These are phyloP conservation scores for Sporormia fimetaria DNA, from an alignment of 495 filamentous ascomycete species.

Conservation along the genomic window DNA sequence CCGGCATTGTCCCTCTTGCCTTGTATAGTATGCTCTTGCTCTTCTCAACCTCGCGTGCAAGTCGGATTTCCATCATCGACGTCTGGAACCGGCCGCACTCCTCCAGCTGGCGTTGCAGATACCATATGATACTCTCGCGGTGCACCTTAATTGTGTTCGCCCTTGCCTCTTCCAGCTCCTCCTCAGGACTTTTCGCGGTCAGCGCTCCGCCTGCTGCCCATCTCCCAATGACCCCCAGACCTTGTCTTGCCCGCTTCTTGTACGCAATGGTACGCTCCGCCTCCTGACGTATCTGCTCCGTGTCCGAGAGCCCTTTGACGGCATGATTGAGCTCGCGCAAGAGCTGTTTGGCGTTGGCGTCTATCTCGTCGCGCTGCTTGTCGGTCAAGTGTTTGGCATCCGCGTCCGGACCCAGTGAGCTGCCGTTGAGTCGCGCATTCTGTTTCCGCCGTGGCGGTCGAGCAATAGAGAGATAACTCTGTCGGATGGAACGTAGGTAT, in stretches of 20 bases:
- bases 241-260: slow-evolving; percentile 49
- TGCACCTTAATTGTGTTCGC: slow-evolving; percentile 48
- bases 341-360: slow-evolving; percentile 69
- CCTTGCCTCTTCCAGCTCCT: slow-evolving; percentile 56
- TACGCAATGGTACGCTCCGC: slow-evolving; percentile 53
- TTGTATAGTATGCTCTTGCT: slow-evolving; percentile 78
- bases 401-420: slow-evolving; percentile 46
- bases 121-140: slow-evolving; percentile 74
- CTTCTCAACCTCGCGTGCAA: slow-evolving; percentile 76
- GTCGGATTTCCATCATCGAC: slow-evolving; percentile 79
- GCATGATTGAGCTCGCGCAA: slow-evolving; percentile 68
- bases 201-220: slow-evolving; percentile 54
- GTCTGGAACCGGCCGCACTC: slow-evolving; percentile 65
- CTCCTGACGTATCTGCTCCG: slow-evolving; percentile 68
- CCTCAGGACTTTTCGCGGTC: slow-evolving; percentile 47
- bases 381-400: slow-evolving; percentile 44
- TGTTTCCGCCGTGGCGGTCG: slow-evolving; percentile 41
- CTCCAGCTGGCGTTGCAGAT: slow-evolving; percentile 61
- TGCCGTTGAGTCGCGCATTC: slow-evolving; percentile 26
- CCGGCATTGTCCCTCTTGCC: slow-evolving; percentile 32
- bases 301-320: slow-evolving; percentile 64
- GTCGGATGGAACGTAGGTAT: slow-evolving; percentile 73
- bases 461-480: slow-evolving; percentile 78
- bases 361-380: slow-evolving; percentile 50
- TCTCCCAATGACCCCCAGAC: slow-evolving; percentile 48